Conservation (phyloP, 371 early-diverging fungal species). For the Neoconidiobolus thromboides region DNA sequence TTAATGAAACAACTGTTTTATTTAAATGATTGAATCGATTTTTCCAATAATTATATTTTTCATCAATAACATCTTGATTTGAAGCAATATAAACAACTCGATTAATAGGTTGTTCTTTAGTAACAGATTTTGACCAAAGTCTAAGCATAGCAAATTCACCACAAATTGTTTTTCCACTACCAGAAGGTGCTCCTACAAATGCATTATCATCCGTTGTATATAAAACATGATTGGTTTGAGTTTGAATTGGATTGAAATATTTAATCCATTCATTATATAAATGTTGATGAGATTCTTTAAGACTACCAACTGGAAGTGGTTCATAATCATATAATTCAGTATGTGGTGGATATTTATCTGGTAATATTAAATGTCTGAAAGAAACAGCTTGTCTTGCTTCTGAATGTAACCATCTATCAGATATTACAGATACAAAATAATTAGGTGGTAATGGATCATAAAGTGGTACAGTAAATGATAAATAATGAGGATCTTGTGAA, state of each 20-base stretch:
- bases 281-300: slow-evolving; percentile 44
- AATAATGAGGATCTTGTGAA: slow-evolving; percentile 40
- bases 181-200: slow-evolving; percentile 92
- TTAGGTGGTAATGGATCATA: slow-evolving; percentile 89
- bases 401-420: slow-evolving; percentile 88
- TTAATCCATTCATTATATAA: slow-evolving; percentile 33
- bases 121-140: slow-evolving; percentile 39
- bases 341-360: slow-evolving; percentile 82
- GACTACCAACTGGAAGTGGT: slow-evolving; percentile 62
- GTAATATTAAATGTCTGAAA: slow-evolving; percentile 77
- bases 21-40: slow-evolving; percentile 54
- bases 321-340: slow-evolving; percentile 87
- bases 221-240: slow-evolving; percentile 80
- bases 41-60: slow-evolving; percentile 61
- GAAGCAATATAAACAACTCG: slow-evolving; percentile 90
- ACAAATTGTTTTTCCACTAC: slow-evolving; percentile 91
- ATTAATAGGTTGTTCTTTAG: slow-evolving; percentile 3
- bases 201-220: slow-evolving; percentile 81
- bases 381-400: slow-evolving; percentile 81
- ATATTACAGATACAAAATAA: slow-evolving; percentile 76
- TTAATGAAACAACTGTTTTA: slow-evolving; percentile 58
- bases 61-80: slow-evolving; percentile 67
- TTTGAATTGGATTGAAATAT: slow-evolving; percentile 92
- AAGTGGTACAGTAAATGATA: slow-evolving; percentile 84
- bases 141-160: slow-evolving; percentile 90